phyloP scores from a whole-genome alignment of 768 basidiomycete genomes.

The Tylopilus felleus region DNA sequence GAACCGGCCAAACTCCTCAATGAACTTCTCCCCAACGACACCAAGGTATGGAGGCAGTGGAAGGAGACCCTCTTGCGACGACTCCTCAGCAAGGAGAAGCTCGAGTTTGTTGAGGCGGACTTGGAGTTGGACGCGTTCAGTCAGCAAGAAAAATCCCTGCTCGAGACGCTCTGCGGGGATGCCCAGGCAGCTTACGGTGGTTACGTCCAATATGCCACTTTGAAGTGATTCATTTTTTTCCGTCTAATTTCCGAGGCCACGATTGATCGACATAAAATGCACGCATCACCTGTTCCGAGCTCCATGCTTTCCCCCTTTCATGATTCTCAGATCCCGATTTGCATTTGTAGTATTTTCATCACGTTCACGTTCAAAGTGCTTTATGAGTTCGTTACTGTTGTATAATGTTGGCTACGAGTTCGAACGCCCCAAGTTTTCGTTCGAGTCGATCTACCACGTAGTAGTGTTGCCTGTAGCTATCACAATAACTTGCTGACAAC shows the following conservation, averaged over 20 bases:
- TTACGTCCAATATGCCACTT: conserved; percentile 9
- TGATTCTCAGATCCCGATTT: no score
- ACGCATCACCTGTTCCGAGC: neutral
- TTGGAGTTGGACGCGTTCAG: conserved; percentile 20
- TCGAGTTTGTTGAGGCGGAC: conserved; percentile 21
- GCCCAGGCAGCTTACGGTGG: conserved; percentile 27
- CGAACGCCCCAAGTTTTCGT: no score
- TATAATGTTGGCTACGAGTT: no score
- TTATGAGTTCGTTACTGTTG: neutral
- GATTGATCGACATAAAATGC: neutral
- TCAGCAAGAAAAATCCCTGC: conserved; percentile 16
- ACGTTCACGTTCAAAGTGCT: neutral
- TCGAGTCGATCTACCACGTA: no score
- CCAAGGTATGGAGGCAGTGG: conserved; percentile 29
- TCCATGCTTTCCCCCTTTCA: neutral
- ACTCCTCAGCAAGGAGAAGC: conserved; percentile 17
- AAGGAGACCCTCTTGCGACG: conserved; percentile 19
- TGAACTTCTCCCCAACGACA: conserved; percentile 26
- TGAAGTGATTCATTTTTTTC: conserved; percentile 1
- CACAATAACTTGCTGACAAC: no score
- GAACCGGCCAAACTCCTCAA: conserved; percentile 22
- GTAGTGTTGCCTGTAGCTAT: no score
- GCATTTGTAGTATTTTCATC: no score
- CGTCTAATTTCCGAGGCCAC: neutral
- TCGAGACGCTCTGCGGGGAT: conserved; percentile 24